Conservation (phyloP, 2,329 filamentous ascomycete species). For the Ophiostoma piceae region DNA sequence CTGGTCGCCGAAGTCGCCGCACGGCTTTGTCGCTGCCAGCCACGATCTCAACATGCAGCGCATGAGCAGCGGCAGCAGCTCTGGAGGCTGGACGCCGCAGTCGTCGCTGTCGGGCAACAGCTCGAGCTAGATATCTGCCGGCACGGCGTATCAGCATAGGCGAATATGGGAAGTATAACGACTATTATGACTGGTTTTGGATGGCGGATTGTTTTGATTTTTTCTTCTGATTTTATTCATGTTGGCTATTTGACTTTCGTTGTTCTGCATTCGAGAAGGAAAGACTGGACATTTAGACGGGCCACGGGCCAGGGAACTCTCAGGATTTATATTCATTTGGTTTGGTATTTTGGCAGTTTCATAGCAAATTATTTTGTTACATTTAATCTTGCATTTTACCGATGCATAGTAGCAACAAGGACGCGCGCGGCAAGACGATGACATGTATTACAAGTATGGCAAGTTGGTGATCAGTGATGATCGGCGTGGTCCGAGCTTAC, state of each 20-base stretch:
- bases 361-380: not conserved
- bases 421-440: not conserved
- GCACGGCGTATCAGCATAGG: not conserved
- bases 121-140: not conserved
- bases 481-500: constrained; percentile 12
- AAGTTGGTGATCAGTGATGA: not conserved
- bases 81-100: constrained; percentile 1
- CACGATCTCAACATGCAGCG: not conserved
- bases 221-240: too few relatives aligned
- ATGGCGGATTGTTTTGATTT: not conserved
- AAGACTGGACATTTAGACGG: constrained; percentile 7
- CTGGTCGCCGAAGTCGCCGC: not conserved
- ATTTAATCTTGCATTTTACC: not conserved
- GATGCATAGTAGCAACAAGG: not conserved
- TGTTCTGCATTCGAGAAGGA: not conserved
- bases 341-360: not conserved
- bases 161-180: not conserved
- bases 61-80: not conserved
- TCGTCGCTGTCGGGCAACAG: not conserved
- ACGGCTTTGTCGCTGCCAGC: not conserved
- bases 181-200: not conserved
- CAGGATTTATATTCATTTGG: not conserved
- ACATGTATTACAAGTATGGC: not conserved
- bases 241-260: not conserved
- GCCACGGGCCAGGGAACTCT: not conserved